Conservation (phyloP, 352 stramenopile genomes). For the Phytopythium helicoides region DNA sequence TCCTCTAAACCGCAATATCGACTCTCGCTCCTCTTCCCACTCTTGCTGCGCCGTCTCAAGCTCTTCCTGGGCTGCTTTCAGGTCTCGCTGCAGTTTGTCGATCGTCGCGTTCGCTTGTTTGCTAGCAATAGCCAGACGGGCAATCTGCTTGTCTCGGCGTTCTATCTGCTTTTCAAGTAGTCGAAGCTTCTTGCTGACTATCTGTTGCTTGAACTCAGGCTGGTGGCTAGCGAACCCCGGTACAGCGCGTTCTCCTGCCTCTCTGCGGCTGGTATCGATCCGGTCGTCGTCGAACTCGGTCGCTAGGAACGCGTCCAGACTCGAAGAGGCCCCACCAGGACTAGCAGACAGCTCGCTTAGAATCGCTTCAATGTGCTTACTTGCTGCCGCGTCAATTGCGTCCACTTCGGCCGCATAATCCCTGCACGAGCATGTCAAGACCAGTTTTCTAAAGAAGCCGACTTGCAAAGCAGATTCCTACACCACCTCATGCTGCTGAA, state of each 20-base stretch:
- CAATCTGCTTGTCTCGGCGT: constrained; percentile 35
- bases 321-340: neutral
- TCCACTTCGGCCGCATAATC: constrained; percentile 12
- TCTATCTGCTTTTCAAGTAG: constrained; percentile 49
- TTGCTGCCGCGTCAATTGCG: constrained; percentile 3
- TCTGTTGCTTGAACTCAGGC: constrained; percentile 30
- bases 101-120: constrained; percentile 22
- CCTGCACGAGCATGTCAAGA: too few species aligned
- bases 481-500: too few species aligned
- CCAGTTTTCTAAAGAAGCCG: too few species aligned
- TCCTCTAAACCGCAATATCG: constrained; percentile 41
- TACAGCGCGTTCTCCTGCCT: constrained; percentile 2
- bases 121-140: constrained; percentile 23
- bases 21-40: constrained; percentile 66
- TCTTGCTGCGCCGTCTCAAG: constrained; percentile 47
- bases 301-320: neutral
- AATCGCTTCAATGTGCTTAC: constrained; percentile 12
- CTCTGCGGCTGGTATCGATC: neutral
- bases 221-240: constrained; percentile 45
- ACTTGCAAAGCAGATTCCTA: too few species aligned
- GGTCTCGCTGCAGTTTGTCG: constrained; percentile 23
- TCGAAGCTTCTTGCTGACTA: constrained; percentile 54
- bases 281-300: constrained; percentile 6
- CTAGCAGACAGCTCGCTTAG: neutral
- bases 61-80: constrained; percentile 40